Evolutionary conservation across 1,284 basidiomycete genomes (phyloP), one percentile per base, ranked within the genome.

Genomic region (Cerrena zonata): DNA sequence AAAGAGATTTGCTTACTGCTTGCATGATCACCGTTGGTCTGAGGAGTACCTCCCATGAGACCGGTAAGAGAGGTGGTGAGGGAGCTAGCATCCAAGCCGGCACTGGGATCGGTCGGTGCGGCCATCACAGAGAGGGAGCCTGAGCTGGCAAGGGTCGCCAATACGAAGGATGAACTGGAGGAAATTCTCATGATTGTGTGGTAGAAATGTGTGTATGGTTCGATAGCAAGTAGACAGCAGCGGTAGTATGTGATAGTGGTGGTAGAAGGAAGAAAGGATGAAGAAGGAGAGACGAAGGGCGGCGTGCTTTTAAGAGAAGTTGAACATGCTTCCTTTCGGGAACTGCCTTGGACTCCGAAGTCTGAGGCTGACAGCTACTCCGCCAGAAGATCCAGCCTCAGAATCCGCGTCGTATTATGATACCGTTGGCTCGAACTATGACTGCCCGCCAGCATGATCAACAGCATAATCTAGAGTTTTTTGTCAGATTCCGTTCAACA

Each of bases 161-260:
- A 53, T 55, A 73, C 54, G 53, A 67, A 53, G 37, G 71, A 65
- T 12, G 72, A 67, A 57, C 68, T 62, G 48, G 63, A 51, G 5
- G 68, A 55, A 56, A 69, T 58, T 57, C 64, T 72, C 73, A 74
- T 75, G 54, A 47, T n/a, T 60, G 59, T 54, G 57, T 58, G 54
- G 58, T 56, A 55, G 59, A 52, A 50, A 49, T 59, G 54, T 56
- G 58, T 49, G 44, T 53, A 10, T 37, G 52, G 55, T 40, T 40
- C 45, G 53, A 58, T 36, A 59, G 56, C 53, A 58, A 47, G 38
- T 26, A 42, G 54, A 61, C 23, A 53, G 50, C 53, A n/a, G n/a
- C n/a, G n/a, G n/a, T n/a, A n/a, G n/a, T n/a, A n/a, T n/a, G 56
- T 56, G 58, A 54, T 56, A 45, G 55, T 58, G 52, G 50, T 48